These are phyloP conservation scores for Brasilioporus rufonigricans DNA, from an alignment of 768 basidiomycete genomes.

Conservation along the genomic window DNA sequence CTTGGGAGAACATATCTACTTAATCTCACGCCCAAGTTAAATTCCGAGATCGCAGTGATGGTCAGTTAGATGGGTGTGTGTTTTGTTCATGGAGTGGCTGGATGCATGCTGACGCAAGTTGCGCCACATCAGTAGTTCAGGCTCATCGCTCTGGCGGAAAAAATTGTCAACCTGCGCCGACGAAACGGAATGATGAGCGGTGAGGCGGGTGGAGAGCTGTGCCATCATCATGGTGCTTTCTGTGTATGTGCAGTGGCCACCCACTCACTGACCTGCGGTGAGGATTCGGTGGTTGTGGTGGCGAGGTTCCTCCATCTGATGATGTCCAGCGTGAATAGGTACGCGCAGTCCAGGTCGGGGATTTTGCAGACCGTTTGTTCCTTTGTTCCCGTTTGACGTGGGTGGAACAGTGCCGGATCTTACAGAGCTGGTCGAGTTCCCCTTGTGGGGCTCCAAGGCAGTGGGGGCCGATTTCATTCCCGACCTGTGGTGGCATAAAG, in stretches of 20 bases:
- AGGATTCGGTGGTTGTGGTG: conserved; percentile 38
- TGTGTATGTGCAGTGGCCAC: conserved; percentile 24
- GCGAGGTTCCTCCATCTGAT: conserved; percentile 61
- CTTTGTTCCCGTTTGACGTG: conserved; percentile 69
- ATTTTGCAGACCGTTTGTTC: not conserved
- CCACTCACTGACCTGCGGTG: conserved; percentile 1
- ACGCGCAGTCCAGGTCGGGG: not conserved
- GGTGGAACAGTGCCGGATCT: conserved; percentile 21
- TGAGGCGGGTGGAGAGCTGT: conserved; percentile 26
- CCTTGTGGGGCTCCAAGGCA: conserved; percentile 55
- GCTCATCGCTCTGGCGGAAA: conserved; percentile 73
- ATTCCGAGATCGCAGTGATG: conserved; percentile 81
- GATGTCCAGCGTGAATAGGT: conserved; percentile 67
- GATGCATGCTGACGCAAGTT: not conserved
- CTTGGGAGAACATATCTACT: conserved; percentile 75
- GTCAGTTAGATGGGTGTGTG: conserved; percentile 69
- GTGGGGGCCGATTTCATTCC: conserved; percentile 74
- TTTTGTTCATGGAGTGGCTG: conserved; percentile 8
- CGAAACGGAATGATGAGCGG: conserved; percentile 44
- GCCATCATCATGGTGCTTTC: not conserved
- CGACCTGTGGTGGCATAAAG: conserved; percentile 69
- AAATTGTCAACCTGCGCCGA: conserved; percentile 54
- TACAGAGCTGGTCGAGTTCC: not conserved
- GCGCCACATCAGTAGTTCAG: conserved; percentile 39
- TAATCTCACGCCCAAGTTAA: conserved; percentile 62